Evolutionary conservation across 345 rosid genomes (phyloP).

Genomic region (Diplotaxis tenuifolia): DNA sequence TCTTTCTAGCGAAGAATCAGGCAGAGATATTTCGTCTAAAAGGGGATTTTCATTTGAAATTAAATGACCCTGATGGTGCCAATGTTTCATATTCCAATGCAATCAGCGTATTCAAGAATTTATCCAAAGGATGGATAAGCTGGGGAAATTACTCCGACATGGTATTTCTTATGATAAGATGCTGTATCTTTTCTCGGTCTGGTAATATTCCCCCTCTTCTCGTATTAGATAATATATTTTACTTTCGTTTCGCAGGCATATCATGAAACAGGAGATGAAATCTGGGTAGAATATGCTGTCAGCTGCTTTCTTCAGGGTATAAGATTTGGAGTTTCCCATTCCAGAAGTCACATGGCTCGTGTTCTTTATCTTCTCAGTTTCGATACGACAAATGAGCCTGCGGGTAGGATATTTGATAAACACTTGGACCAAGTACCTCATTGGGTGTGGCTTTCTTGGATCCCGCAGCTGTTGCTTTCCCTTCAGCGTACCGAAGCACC

Average conservation of each 20-base stretch:
- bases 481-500: conserved; percentile 96
- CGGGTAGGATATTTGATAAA: conserved; percentile 93
- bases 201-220: not conserved
- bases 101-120: conserved; percentile 75
- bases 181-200: conserved; percentile 3
- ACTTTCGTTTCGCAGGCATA: conserved; percentile 59
- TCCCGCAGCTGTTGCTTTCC: conserved; percentile 93
- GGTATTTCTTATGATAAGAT: conserved; percentile 47
- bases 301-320: conserved; percentile 99
- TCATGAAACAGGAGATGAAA: conserved; percentile 75
- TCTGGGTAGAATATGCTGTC: conserved; percentile 96
- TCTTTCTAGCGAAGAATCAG: conserved; percentile 77
- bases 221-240: conserved; percentile 5
- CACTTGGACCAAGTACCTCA: conserved; percentile 93
- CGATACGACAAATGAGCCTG: conserved; percentile 83
- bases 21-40: conserved; percentile 85
- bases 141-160: conserved; percentile 97
- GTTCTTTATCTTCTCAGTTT: conserved; percentile 95
- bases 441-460: conserved; percentile 99
- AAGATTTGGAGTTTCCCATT: conserved; percentile 89
- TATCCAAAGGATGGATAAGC: conserved; percentile 99
- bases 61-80: conserved; percentile 78
- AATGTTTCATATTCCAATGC: conserved; percentile 82
- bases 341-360: conserved; percentile 95
- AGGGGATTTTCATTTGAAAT: conserved; percentile 84